A percentile compares a stretch with the other conserved stretches of the same genome.
Evolutionary conservation across 768 basidiomycete genomes (phyloP).

Genomic region (Boletus vermiculosoides): DNA sequence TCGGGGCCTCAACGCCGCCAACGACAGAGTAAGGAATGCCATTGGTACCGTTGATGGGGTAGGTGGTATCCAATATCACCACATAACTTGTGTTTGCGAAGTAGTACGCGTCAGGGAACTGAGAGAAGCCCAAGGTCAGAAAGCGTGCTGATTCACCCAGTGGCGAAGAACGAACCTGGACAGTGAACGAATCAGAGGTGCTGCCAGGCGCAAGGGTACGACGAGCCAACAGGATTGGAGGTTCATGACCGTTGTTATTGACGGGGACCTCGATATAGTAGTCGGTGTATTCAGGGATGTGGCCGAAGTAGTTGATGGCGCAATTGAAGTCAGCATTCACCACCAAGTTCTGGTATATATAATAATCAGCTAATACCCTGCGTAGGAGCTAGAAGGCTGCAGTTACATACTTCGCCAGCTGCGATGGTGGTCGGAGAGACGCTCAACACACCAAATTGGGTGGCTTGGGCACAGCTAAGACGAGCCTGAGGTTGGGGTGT

Average conservation of each 20-base stretch:
- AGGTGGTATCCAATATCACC: constrained; percentile 27
- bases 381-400: background rate
- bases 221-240: constrained; percentile 31
- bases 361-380: constrained; percentile 1
- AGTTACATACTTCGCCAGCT: constrained; percentile 27
- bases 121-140: constrained; percentile 3
- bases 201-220: constrained; percentile 10
- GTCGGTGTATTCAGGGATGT: constrained; percentile 28
- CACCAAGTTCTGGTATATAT: constrained; percentile 16
- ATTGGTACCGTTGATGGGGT: constrained; percentile 17
- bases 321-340: constrained; percentile 27
- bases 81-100: constrained; percentile 20
- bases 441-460: constrained; percentile 16
- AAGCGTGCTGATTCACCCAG: too few relatives aligned
- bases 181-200: constrained; percentile 16
- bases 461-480: constrained; percentile 22
- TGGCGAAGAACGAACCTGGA: constrained; percentile 9
- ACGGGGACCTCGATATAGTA: constrained; percentile 35
- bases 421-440: constrained; percentile 24
- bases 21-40: constrained; percentile 24
- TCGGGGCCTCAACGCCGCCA: constrained; percentile 15
- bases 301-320: constrained; percentile 19
- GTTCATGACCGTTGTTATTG: constrained; percentile 32
- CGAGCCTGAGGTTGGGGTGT: constrained; percentile 24
- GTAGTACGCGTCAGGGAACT: constrained; percentile 29